Percentiles rank a stretch among this genome's conserved stretches.
Evolutionary conservation across 2,329 filamentous ascomycete species (phyloP).

Genomic region (Nannizzia gypsea): DNA sequence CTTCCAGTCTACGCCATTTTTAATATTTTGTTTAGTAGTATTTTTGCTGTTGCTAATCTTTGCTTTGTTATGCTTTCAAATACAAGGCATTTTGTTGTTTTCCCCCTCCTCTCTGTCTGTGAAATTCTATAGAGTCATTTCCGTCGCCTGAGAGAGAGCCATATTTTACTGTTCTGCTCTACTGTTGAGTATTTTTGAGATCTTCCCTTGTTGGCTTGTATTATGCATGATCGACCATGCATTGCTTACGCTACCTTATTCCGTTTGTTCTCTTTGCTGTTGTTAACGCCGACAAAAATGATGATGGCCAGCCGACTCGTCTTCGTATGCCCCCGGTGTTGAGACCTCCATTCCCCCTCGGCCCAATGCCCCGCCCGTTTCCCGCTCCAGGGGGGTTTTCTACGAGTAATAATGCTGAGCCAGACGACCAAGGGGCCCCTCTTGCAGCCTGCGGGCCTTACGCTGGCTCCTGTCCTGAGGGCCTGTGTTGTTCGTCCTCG

Average conservation of each 20-base stretch:
- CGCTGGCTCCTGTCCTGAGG: constrained; percentile 24
- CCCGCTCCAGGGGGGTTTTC: constrained; percentile 9
- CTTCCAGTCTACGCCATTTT: background rate
- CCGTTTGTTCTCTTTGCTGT: background rate
- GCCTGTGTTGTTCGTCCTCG: constrained; percentile 29
- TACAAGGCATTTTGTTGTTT: background rate
- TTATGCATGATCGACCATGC: background rate
- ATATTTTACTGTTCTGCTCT: background rate
- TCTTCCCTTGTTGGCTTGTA: background rate
- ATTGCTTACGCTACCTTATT: background rate
- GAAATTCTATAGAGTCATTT: background rate
- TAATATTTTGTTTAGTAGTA: background rate
- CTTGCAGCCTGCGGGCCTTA: constrained; percentile 23
- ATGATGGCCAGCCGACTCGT: background rate
- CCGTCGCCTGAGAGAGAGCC: background rate
- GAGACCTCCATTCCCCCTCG: constrained; percentile 6
- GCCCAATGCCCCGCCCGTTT: constrained; percentile 8
- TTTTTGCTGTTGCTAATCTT: constrained; percentile 1
- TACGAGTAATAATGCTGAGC: background rate
- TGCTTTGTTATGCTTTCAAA: background rate
- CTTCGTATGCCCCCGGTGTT: background rate
- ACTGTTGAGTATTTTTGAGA: background rate
- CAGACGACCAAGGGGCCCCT: background rate
- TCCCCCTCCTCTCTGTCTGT: background rate
- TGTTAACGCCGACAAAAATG: background rate